Percentiles rank a stretch among this genome's conserved stretches.
These are phyloP conservation scores for Neurospora tetrasperma DNA, from an alignment of 495 filamentous ascomycete species.

Conservation along the genomic window DNA sequence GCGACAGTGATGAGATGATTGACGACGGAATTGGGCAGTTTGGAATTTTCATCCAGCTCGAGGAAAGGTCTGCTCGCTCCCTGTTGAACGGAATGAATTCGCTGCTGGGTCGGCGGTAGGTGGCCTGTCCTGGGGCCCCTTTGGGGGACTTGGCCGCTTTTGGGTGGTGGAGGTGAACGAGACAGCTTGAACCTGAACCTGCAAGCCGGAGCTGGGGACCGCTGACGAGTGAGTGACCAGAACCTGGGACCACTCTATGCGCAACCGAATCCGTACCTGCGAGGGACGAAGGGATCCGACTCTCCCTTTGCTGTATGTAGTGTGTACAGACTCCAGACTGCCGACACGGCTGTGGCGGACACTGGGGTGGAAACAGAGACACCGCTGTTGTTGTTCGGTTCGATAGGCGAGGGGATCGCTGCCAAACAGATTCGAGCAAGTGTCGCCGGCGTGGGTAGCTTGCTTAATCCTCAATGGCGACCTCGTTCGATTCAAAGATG, in stretches of 20 bases:
- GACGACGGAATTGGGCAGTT: background rate
- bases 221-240: background rate
- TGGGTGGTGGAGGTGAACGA: background rate
- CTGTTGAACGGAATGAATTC: background rate
- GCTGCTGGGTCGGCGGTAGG: background rate
- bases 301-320: background rate
- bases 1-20: background rate
- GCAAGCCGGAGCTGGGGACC: background rate
- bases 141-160: background rate
- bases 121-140: background rate
- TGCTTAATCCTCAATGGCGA: background rate
- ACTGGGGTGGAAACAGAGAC: background rate
- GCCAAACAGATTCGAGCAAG: conserved; percentile 1
- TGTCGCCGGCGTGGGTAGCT: background rate
- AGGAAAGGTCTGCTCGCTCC: background rate
- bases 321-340: background rate
- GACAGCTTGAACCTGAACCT: background rate
- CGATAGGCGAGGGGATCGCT: background rate
- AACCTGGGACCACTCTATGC: background rate
- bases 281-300: background rate
- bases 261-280: background rate
- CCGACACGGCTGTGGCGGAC: background rate
- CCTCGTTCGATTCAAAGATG: background rate
- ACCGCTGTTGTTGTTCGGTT: background rate
- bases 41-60: background rate